Percentiles rank a stretch among this genome's conserved stretches.
phyloP scores from a whole-genome alignment of 2,329 filamentous ascomycete species.

The Penicillium sp. region DNA sequence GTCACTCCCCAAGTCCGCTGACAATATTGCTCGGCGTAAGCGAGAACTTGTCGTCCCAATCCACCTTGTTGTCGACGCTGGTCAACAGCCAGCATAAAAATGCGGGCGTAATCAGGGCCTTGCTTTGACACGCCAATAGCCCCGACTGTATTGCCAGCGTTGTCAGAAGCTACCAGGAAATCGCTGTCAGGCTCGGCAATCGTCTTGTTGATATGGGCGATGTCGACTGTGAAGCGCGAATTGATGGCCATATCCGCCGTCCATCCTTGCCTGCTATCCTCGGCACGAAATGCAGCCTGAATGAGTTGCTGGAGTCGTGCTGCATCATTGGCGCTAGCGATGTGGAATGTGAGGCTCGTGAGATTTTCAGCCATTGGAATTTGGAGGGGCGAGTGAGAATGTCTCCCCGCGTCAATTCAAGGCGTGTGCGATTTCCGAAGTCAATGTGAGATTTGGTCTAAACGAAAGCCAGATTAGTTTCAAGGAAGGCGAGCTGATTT shows the following conservation, averaged over 20 bases:
- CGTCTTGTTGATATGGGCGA: slow-evolving; percentile 25
- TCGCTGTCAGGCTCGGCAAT: slow-evolving; percentile 35
- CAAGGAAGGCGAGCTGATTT: background rate
- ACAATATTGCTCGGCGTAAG: slow-evolving; percentile 34
- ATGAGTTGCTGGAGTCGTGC: slow-evolving; percentile 42
- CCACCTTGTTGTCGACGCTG: slow-evolving; percentile 26
- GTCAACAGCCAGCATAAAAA: slow-evolving; percentile 32
- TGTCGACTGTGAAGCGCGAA: slow-evolving; percentile 25
- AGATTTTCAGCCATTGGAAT: background rate
- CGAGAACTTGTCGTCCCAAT: slow-evolving; percentile 30
- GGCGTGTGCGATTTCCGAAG: background rate
- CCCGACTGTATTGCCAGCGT: slow-evolving; percentile 18
- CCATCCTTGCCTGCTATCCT: slow-evolving; percentile 43
- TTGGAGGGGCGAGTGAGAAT: background rate
- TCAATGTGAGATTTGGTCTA: background rate
- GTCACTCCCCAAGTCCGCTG: slow-evolving; percentile 23
- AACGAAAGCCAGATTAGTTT: no score
- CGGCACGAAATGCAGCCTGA: slow-evolving; percentile 46
- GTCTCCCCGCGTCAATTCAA: background rate
- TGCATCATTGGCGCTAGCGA: slow-evolving; percentile 44
- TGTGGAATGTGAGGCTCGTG: slow-evolving; percentile 39
- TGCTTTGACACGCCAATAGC: slow-evolving; percentile 26
- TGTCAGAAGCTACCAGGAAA: slow-evolving; percentile 28
- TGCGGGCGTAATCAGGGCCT: slow-evolving; percentile 15
- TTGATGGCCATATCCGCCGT: slow-evolving; percentile 39